Evolutionary conservation across 1,139 yeast genomes (phyloP), one percentile per base, ranked within the genome.

Genomic region (Hanseniaspora sp.): DNA sequence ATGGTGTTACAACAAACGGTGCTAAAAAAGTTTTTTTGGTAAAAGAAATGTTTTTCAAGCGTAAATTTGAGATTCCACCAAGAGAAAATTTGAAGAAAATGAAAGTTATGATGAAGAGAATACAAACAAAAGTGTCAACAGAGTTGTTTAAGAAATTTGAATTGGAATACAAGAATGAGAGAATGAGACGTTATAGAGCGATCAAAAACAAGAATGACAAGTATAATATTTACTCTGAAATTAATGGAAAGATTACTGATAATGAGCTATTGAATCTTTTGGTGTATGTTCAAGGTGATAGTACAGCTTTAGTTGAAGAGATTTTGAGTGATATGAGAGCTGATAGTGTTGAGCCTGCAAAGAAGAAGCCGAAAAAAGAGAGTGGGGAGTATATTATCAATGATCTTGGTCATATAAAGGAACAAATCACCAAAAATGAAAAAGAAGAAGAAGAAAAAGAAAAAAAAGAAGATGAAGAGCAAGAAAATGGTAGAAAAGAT

Each of bases 121-220:
- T 64, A 1, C 65, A 63, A 46, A 52, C 58, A 13, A 55, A 59
- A 49, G 55, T 67, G 8, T 56, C 42, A 51, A 72, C 69, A 33
- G 78, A 77, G 57, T 94, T 85, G 59, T 75, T 80, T 59, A 72
- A 79, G 9, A 70, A 86, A 44, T 65, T 78, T 31, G 95, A 83
- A 56, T 63, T 60, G 54, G 66, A 62, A 43, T 57, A 65, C 33
- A 88, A 88, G 62, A 74, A 95, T 52, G 92, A 85, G 58, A 75
- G 97, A 41, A 92, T 92, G 70, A 83, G 88, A 70, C 79, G 80
- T 61, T 92, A 97, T 97, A 78, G 97, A 64, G 53, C 53, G 5
- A 18, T 40, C 6, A 51, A 44, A 28, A 28, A 31, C 1, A 47
- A 44, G 4, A 33, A 23, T 15, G 48, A 48, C 12, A 39, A 39